Conservation (phyloP, 169 alveolate genomes). For the Plasmodium relictum region DNA sequence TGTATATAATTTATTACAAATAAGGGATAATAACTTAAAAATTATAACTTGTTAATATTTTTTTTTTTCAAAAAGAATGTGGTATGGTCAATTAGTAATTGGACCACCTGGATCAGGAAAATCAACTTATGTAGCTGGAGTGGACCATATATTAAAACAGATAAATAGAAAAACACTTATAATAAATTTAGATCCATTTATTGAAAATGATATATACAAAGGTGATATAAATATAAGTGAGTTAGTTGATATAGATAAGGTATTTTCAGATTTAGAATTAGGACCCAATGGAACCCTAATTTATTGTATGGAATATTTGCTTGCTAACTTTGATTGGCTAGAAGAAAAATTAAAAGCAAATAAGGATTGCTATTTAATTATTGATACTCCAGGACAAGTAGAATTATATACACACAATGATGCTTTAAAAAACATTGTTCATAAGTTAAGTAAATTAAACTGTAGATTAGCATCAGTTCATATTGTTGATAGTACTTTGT, state of each 20-base stretch:
- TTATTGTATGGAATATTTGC: conserved; percentile 95
- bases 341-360: conserved; percentile 78
- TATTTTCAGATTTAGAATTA: conserved; percentile 89
- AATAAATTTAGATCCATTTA: conserved; percentile 93
- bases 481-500: conserved; percentile 93
- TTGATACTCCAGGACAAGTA: conserved; percentile 98
- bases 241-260: conserved; percentile 90
- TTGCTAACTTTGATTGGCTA: conserved; percentile 94
- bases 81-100: conserved; percentile 93
- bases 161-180: conserved; percentile 87
- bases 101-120: conserved; percentile 98
- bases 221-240: conserved; percentile 93
- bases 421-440: conserved; percentile 90
- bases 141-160: conserved; percentile 88
- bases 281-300: conserved; percentile 97
- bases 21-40: no score
- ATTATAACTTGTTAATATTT: not conserved
- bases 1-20: no score
- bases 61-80: conserved; percentile 25
- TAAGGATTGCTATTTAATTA: conserved; percentile 90
- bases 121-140: conserved; percentile 94
- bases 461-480: conserved; percentile 82
- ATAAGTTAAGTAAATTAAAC: conserved; percentile 83
- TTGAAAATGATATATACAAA: conserved; percentile 90
- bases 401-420: conserved; percentile 96